Percentiles rank a stretch among this genome's conserved stretches.
These are phyloP conservation scores for Nitzschia sp. DNA, from an alignment of 108 stramenopile genomes.

Conservation along the genomic window DNA sequence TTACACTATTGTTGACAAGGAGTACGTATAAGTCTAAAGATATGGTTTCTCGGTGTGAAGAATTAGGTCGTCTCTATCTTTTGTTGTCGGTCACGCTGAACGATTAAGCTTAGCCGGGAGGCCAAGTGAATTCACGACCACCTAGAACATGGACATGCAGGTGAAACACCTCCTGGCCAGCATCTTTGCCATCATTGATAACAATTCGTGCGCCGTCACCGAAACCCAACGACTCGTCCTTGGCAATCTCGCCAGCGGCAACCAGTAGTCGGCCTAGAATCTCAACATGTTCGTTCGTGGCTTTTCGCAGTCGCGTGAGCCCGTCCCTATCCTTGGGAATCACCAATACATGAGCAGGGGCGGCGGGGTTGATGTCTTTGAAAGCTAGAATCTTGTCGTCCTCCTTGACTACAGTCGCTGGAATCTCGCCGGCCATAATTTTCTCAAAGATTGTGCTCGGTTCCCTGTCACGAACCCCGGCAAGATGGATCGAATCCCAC, in stretches of 20 bases:
- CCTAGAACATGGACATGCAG: conserved; percentile 94
- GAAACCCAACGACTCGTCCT: conserved; percentile 78
- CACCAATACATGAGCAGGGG: conserved; percentile 94
- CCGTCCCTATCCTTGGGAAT: conserved; percentile 96
- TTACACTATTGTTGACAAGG: conserved; percentile 31
- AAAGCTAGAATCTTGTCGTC: conserved; percentile 96
- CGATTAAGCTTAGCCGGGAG: conserved; percentile 40
- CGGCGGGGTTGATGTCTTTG: conserved; percentile 93
- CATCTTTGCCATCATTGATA: conserved; percentile 92
- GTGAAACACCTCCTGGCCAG: conserved; percentile 94
- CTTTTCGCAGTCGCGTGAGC: conserved; percentile 82
- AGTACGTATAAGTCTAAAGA: background rate
- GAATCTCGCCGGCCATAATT: conserved; percentile 89
- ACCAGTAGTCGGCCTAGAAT: conserved; percentile 93
- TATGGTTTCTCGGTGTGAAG: background rate
- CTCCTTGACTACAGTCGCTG: conserved; percentile 90
- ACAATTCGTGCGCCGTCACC: conserved; percentile 90
- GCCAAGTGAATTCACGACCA: conserved; percentile 73
- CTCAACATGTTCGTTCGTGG: conserved; percentile 84
- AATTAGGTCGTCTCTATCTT: background rate
- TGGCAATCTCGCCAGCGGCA: conserved; percentile 90
- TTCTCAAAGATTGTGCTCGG: conserved; percentile 95
- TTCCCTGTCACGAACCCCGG: conserved; percentile 72
- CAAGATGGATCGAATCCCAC: conserved; percentile 82
- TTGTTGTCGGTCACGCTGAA: conserved; percentile 1